Conservation (phyloP, 2,329 filamentous ascomycete genomes). For the Penicillium sp. region DNA sequence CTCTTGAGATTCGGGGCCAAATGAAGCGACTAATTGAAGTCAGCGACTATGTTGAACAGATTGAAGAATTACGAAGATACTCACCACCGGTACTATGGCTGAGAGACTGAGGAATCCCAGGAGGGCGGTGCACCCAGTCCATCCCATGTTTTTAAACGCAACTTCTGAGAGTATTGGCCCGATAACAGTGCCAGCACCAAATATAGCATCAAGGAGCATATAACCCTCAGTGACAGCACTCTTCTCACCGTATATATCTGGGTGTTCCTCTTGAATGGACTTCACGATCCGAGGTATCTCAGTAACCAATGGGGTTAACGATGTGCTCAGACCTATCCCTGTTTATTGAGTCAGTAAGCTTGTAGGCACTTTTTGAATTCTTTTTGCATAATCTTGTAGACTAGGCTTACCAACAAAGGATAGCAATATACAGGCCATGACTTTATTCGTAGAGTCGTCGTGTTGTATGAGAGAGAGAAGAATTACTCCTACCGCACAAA, state of each 20-base stretch:
- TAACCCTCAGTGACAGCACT: slow-evolving; percentile 5
- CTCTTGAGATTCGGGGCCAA: neutral
- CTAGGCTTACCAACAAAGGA: neutral
- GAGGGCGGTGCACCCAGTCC: slow-evolving; percentile 2
- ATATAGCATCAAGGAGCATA: slow-evolving; percentile 11
- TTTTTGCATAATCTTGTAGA: too few species aligned
- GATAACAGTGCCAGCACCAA: slow-evolving; percentile 7
- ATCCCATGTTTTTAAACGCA: neutral
- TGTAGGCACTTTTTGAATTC: fast-evolving
- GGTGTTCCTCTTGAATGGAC: neutral
- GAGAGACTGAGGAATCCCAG: neutral
- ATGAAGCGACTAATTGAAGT: neutral
- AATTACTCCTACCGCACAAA: neutral
- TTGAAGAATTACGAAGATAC: neutral
- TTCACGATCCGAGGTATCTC: slow-evolving; percentile 8
- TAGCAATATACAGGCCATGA: neutral
- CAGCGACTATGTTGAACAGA: neutral
- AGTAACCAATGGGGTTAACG: slow-evolving; percentile 2
- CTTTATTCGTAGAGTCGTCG: neutral
- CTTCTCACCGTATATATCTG: neutral
- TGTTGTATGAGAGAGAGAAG: neutral
- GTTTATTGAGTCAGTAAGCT: neutral
- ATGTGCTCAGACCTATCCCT: slow-evolving; percentile 6
- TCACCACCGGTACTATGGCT: slow-evolving; percentile 4
- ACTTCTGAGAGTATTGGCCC: slow-evolving; percentile 1